These are phyloP conservation scores for Chlorella sp. DNA, from an alignment of 139 green algal genomes.

Conservation along the genomic window DNA sequence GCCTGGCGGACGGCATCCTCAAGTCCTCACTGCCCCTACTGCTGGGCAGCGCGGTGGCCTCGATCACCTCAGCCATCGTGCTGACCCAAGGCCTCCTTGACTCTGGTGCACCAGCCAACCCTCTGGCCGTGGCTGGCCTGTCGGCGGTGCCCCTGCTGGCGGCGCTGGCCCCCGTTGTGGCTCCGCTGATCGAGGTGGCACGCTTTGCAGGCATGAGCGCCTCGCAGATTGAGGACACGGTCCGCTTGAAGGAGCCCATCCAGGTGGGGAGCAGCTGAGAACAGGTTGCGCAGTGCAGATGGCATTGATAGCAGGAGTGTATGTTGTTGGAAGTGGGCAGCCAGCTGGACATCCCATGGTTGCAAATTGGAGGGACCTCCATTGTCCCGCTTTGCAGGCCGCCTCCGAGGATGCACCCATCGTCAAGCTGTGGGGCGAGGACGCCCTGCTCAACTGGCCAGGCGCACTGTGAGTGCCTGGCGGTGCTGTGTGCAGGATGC, in stretches of 20 bases:
- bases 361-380: too few relatives aligned
- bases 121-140: slow-evolving; percentile 7
- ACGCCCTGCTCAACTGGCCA: slow-evolving; percentile 89
- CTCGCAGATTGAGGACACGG: slow-evolving; percentile 81
- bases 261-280: slow-evolving; percentile 38
- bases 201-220: slow-evolving; percentile 60
- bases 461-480: slow-evolving; percentile 59
- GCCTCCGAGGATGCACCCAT: slow-evolving; percentile 1
- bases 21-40: neutral
- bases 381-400: slow-evolving; percentile 29
- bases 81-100: neutral
- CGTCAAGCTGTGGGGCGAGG: slow-evolving; percentile 84
- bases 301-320: too few relatives aligned
- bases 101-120: neutral
- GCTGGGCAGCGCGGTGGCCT: slow-evolving; percentile 25
- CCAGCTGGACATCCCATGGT: too few relatives aligned
- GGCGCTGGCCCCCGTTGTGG: slow-evolving; percentile 66
- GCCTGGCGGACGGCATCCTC: slow-evolving; percentile 62
- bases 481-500: too few relatives aligned
- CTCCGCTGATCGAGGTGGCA: slow-evolving; percentile 73
- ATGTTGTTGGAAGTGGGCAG: too few relatives aligned
- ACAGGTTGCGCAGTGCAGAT: too few relatives aligned
- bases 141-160: slow-evolving; percentile 48
- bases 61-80: slow-evolving; percentile 7
- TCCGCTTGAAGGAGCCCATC: slow-evolving; percentile 74